Base-by-base conservation (phyloP, 2,329 filamentous ascomycete species). In the Macrophomina phaseolina region DNA sequence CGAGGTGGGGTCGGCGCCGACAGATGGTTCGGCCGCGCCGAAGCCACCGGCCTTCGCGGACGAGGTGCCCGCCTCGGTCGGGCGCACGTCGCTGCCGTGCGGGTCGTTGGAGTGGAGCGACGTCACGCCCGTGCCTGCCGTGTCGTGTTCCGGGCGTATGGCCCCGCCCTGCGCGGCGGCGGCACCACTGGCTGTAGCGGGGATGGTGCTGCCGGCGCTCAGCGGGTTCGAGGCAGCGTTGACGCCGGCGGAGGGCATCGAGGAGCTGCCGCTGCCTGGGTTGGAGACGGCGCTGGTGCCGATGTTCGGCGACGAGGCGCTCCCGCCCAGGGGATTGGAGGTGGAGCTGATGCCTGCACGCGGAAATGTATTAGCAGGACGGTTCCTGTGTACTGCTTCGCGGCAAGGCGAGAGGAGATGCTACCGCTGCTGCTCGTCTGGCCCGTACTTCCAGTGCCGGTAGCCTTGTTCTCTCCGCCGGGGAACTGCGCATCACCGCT, bases 71-170 rank as follows among this genome's bases (percentile, higher is more conserved):
- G 48, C 49, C 49, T 77, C 73, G 9, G 75, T 71, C 8, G 75
- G 72, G 18, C 70, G 73, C 7, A 74, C 69, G 67, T 78, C 74
- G 67, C 71, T 71, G 30, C 73, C 66, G 68, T 75, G 72, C n/a
- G 74, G 70, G 14, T 71, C 70, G 55, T 70, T 70, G 28, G 71
- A 70, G 42, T 72, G 66, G 55, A 70, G 69, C 65, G 72, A 72
- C 8, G 72, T 74, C 34, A 75, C 71, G 55, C 71, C 76, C n/a
- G 75, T 77, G 36, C 72, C 70, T 52, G 72, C 70, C 7, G 73
- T 75, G 23, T 71, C 64, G 60, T 72, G 69, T 23, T 73, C 67
- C 45, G 74, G 70, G 36, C 70, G 71, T 28, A 72, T 67, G 12
- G 40, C 60, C n/a, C 69, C 65, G 49, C 65, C 65, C 8, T 53